Conservation (phyloP, 2,329 filamentous ascomycete species). For the Paecilomyces niveus region DNA sequence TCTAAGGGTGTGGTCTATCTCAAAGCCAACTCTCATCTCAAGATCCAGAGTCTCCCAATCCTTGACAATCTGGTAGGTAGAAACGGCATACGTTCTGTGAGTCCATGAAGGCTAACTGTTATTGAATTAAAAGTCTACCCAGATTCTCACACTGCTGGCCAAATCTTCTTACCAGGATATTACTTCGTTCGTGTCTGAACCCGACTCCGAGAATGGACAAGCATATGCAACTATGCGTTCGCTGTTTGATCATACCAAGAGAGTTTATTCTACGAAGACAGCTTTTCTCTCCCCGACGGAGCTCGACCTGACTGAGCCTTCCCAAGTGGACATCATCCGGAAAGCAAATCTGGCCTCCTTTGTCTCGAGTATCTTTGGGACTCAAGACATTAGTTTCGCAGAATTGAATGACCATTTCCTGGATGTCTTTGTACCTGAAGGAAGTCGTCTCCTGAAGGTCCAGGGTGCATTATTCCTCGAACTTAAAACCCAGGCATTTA, state of each 20-base stretch:
- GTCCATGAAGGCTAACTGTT: conserved; percentile 1
- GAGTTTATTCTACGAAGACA: conserved; percentile 51
- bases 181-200: conserved; percentile 49
- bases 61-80: conserved; percentile 52
- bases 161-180: conserved; percentile 52
- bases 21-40: conserved; percentile 41
- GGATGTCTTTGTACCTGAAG: conserved; percentile 56
- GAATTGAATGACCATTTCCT: conserved; percentile 58
- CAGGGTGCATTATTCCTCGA: conserved; percentile 57
- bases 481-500: conserved; percentile 61
- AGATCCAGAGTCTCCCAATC: conserved; percentile 54
- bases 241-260: conserved; percentile 57
- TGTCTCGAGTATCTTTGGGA: conserved; percentile 56
- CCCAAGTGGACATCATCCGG: conserved; percentile 53
- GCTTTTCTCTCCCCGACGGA: conserved; percentile 51
- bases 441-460: conserved; percentile 50
- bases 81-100: conserved; percentile 4
- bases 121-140: conserved; percentile 42
- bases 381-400: conserved; percentile 57
- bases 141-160: conserved; percentile 52
- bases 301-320: conserved; percentile 43
- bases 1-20: conserved; percentile 29
- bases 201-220: conserved; percentile 50
- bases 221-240: conserved; percentile 57
- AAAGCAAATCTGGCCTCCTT: conserved; percentile 61